A percentile compares a stretch with the other conserved stretches of the same genome.
Conservation (phyloP, 176 grass and related monocot species). For the Musa schizocarpa region DNA sequence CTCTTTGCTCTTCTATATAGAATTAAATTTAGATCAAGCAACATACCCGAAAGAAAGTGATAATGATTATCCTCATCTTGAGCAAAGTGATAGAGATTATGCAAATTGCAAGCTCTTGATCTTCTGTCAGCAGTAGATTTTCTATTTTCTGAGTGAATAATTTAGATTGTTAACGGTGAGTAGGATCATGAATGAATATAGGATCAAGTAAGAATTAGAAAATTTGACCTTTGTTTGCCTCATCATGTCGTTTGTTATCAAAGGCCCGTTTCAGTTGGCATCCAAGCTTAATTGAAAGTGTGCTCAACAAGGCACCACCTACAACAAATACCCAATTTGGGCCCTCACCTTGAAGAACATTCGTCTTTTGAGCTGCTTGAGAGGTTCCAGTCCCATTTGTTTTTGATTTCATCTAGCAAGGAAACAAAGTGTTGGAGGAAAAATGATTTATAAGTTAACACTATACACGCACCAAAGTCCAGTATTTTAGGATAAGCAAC, state of each 20-base stretch:
- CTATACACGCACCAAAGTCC: too few relatives aligned
- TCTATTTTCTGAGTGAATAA: conserved; percentile 22
- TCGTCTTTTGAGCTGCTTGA: conserved; percentile 41
- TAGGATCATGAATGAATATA: conserved; percentile 6
- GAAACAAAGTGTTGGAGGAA: conserved; percentile 27
- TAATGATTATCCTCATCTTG: conserved; percentile 43
- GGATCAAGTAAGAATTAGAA: neutral
- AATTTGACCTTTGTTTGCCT: conserved; percentile 49
- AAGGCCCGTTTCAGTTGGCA: conserved; percentile 80
- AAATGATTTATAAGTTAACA: neutral
- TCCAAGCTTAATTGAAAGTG: conserved; percentile 65
- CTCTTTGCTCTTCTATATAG: neutral
- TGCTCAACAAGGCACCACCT: conserved; percentile 69
- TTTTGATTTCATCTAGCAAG: conserved; percentile 54
- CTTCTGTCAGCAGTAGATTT: conserved; percentile 50
- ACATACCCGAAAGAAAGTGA: conserved; percentile 55
- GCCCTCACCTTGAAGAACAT: conserved; percentile 51
- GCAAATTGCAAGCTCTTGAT: conserved; percentile 39
- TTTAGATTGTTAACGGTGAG: neutral
- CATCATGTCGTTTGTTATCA: conserved; percentile 45
- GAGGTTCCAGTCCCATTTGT: conserved; percentile 34
- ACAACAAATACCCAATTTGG: conserved; percentile 90
- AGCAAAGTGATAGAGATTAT: conserved; percentile 48
- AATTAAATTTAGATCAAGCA: conserved; percentile 14
- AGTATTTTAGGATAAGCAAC: too few relatives aligned